phyloP scores from a whole-genome alignment of 2,329 filamentous ascomycete species.

The Chaetothyriales sp. region DNA sequence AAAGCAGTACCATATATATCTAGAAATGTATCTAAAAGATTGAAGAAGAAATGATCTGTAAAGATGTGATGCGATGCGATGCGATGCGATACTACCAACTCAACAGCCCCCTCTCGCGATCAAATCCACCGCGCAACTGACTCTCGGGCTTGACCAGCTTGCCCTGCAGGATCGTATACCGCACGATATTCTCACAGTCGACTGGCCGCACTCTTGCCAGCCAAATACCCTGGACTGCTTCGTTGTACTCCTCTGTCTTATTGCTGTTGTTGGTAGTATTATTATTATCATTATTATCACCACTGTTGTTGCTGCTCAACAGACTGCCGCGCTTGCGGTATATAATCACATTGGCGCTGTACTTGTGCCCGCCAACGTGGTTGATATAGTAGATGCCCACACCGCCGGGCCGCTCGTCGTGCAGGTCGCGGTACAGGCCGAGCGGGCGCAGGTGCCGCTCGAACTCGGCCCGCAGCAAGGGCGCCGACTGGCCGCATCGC shows the following conservation, averaged over 20 bases:
- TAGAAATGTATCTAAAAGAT: no score
- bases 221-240: slow-evolving; percentile 84
- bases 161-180: slow-evolving; percentile 78
- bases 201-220: slow-evolving; percentile 69
- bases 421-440: slow-evolving; percentile 69
- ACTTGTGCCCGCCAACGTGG: slow-evolving; percentile 94
- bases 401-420: slow-evolving; percentile 78
- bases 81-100: slow-evolving; percentile 76
- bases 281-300: slow-evolving; percentile 8
- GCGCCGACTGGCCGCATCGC: slow-evolving; percentile 82
- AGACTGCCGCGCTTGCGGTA: slow-evolving; percentile 47
- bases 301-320: slow-evolving; percentile 22
- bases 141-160: slow-evolving; percentile 81
- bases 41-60: no score
- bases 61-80: no score
- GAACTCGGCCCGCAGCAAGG: slow-evolving; percentile 73
- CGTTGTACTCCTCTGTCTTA: slow-evolving; percentile 24
- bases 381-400: slow-evolving; percentile 94
- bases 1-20: no score
- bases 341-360: slow-evolving; percentile 83
- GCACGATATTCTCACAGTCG: slow-evolving; percentile 83
- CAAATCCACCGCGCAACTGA: slow-evolving; percentile 81
- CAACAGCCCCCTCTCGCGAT: slow-evolving; percentile 60
- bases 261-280: slow-evolving; percentile 22
- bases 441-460: slow-evolving; percentile 75